Conservation (phyloP, 1,284 basidiomycete species). For the Wolfiporia cocos region DNA sequence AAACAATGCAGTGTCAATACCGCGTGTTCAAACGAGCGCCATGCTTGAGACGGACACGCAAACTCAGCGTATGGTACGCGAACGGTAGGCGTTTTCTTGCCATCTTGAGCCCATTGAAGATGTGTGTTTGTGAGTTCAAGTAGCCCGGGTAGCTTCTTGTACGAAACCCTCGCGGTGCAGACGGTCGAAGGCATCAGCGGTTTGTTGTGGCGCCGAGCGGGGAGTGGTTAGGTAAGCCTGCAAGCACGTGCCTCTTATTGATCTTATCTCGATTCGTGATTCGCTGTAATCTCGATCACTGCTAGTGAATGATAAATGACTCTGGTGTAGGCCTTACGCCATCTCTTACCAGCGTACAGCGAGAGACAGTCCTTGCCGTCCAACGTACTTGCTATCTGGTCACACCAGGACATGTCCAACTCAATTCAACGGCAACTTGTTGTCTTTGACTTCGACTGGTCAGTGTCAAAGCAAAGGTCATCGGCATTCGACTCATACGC, state of each 20-base stretch:
- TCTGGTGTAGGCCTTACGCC: not conserved
- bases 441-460: conserved; percentile 99
- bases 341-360: not conserved
- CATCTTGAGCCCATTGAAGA: conserved; percentile 71
- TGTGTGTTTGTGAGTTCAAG: conserved; percentile 63
- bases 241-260: not conserved
- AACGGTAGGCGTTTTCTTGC: conserved; percentile 52
- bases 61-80: conserved; percentile 55
- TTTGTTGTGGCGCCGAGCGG: conserved; percentile 10
- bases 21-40: not conserved
- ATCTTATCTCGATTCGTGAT: not conserved
- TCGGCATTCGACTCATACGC: not conserved
- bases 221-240: conserved; percentile 27
- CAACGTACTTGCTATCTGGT: not conserved
- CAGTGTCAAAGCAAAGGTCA: conserved; percentile 13
- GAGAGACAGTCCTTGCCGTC: not conserved
- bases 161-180: conserved; percentile 69
- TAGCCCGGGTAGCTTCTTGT: conserved; percentile 71
- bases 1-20: not conserved
- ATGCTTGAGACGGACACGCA: conserved; percentile 45
- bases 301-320: not conserved
- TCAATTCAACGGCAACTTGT: conserved; percentile 68
- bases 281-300: not conserved
- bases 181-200: conserved; percentile 45
- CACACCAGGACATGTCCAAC: too few species aligned